A percentile compares a stretch with the other conserved stretches of the same genome.
These are phyloP conservation scores for Vanrija humicola DNA, from an alignment of 1,284 basidiomycete genomes.

Conservation along the genomic window DNA sequence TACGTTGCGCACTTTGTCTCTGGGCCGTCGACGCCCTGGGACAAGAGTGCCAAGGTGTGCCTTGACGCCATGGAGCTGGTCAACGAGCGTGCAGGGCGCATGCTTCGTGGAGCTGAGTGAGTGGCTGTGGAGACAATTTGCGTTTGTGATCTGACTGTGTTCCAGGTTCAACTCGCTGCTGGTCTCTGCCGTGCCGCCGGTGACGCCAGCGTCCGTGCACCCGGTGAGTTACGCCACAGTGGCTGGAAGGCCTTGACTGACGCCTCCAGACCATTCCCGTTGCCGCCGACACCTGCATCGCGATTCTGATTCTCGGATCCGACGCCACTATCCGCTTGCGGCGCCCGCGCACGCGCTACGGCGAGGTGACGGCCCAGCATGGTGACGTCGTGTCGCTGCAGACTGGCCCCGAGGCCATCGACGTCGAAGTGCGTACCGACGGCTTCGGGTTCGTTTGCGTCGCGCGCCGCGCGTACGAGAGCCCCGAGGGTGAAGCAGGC, in stretches of 20 bases:
- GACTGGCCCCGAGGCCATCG: constrained; percentile 25
- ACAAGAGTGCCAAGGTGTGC: constrained; percentile 10
- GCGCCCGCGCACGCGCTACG: constrained; percentile 11
- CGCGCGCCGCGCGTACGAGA: neutral
- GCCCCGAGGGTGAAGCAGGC: no score
- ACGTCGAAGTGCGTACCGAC: constrained; percentile 27
- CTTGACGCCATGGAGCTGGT: constrained; percentile 28
- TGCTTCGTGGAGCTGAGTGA: constrained; percentile 1
- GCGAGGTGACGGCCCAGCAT: constrained; percentile 33
- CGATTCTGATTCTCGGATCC: constrained; percentile 31
- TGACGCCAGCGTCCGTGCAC: constrained; percentile 7
- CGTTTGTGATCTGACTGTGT: neutral
- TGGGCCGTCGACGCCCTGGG: constrained; percentile 20
- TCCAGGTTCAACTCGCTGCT: constrained; percentile 37
- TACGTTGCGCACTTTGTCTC: constrained; percentile 24
- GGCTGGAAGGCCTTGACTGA: neutral
- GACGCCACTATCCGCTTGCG: constrained; percentile 19
- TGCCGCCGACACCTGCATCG: constrained; percentile 10
- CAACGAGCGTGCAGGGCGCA: constrained; percentile 31
- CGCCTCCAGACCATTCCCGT: constrained; percentile 1
- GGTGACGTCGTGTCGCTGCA: constrained; percentile 37
- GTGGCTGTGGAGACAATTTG: no score
- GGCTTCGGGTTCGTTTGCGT: constrained; percentile 40
- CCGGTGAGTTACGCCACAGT: constrained; percentile 19
- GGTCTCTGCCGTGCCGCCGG: constrained; percentile 29